phyloP scores from a whole-genome alignment of 1,284 basidiomycete species.

The Bondarzewia mesenterica region DNA sequence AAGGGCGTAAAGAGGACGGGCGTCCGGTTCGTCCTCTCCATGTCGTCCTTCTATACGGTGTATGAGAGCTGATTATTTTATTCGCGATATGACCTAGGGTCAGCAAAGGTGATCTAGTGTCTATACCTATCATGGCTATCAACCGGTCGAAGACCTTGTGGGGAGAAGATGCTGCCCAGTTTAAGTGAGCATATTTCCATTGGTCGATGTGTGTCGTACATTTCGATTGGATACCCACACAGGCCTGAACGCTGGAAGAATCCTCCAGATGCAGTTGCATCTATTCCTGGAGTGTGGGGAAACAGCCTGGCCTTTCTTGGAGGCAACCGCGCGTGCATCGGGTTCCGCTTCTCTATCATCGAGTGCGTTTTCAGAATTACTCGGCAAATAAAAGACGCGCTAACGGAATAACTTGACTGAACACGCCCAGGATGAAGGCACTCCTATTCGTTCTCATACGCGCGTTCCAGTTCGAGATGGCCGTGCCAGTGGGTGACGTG shows the following conservation, averaged over 20 bases:
- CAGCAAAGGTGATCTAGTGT: constrained; percentile 6
- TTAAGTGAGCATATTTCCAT: constrained; percentile 7
- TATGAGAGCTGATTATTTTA: background rate
- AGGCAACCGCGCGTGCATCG: constrained; percentile 25
- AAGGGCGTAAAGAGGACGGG: constrained; percentile 11
- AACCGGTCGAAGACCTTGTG: constrained; percentile 18
- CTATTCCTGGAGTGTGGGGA: constrained; percentile 24
- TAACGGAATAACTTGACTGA: background rate
- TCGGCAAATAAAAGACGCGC: too few relatives aligned
- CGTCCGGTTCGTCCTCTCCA: constrained; percentile 10
- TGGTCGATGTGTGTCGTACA: background rate
- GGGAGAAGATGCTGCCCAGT: constrained; percentile 23
- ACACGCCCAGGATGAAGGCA: constrained; percentile 27
- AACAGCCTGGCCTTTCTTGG: constrained; percentile 24
- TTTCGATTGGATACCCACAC: too few relatives aligned
- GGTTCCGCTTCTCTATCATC: constrained; percentile 36
- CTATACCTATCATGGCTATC: constrained; percentile 9
- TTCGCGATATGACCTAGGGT: constrained; percentile 4
- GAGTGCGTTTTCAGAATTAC: constrained; percentile 21
- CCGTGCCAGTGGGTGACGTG: constrained; percentile 18
- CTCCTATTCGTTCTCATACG: constrained; percentile 35
- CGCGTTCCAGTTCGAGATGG: constrained; percentile 28
- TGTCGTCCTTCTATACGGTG: too few relatives aligned
- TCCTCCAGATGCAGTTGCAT: constrained; percentile 12
- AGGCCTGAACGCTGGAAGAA: constrained; percentile 25